Percentiles rank a stretch among this genome's conserved stretches.
Evolutionary conservation across 305 asterid genomes (phyloP).

Genomic region (Nicotiana rustica): DNA sequence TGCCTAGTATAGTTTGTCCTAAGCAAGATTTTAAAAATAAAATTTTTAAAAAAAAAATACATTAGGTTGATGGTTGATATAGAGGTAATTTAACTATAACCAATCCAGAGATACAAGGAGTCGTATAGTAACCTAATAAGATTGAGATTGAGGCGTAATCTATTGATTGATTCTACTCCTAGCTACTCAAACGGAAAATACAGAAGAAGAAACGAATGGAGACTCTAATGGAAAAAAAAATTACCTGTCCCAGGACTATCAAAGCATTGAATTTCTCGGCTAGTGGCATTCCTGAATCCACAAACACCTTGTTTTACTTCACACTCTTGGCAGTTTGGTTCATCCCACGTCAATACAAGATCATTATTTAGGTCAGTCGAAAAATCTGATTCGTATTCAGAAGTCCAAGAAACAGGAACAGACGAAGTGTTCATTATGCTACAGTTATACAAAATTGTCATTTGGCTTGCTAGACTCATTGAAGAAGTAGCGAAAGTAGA

Average conservation of each 20-base stretch:
- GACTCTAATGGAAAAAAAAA: background rate
- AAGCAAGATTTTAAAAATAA: too few relatives aligned
- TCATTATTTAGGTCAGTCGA: constrained; percentile 45
- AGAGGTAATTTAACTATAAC: background rate
- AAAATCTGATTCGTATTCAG: constrained; percentile 41
- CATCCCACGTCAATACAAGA: constrained; percentile 58
- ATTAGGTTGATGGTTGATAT: background rate
- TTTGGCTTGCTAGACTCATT: constrained; percentile 40
- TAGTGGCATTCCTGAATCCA: constrained; percentile 40
- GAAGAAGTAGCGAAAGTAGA: constrained; percentile 58
- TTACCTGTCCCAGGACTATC: constrained; percentile 54
- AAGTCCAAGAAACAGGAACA: constrained; percentile 51
- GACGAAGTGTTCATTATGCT: constrained; percentile 42
- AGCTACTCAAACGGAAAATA: background rate
- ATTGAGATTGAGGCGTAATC: constrained; percentile 9
- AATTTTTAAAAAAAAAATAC: background rate
- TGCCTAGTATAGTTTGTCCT: background rate
- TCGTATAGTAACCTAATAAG: background rate
- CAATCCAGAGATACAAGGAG: background rate
- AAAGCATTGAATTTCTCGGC: constrained; percentile 39
- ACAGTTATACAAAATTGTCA: constrained; percentile 52
- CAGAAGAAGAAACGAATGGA: constrained; percentile 20
- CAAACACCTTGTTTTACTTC: constrained; percentile 44
- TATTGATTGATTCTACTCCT: constrained; percentile 8
- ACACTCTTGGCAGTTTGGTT: constrained; percentile 62